Evolutionary conservation across 352 stramenopile genomes (phyloP), one percentile per base, ranked within the genome.

Genomic region (Globisporangium middletonii): DNA sequence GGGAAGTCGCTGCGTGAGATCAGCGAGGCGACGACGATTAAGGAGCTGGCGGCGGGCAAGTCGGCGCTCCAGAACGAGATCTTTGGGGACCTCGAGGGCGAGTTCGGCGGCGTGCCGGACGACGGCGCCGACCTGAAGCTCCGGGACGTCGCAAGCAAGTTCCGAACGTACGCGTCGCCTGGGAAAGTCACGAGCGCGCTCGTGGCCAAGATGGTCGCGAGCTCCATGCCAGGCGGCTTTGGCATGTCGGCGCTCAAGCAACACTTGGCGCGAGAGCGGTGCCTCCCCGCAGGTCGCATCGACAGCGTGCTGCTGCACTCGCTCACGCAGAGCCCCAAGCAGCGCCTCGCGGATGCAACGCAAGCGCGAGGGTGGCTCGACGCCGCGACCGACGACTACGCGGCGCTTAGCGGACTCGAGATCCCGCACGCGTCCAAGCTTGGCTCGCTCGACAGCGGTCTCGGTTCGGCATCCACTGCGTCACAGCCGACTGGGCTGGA

Each of bases 21-120:
- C 38, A 63, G 65, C 3, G 77, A 86, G 13, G 75, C 69, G 13
- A 56, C 70, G 18, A 91, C 75, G 9, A 88, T 96, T 60, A 92
- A 95, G 69, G 79, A 88, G 50, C 62, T 95, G 3, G 64, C 77
- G 42, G 83, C 77, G 16, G 86, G 85, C 43, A 94, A 94, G 66
- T 93, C 78, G 8, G 83, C 87, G 27, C 67, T 95, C n/a, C 85
- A 95, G 58, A 96, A 95, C 58, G 87, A 96, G 68, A 79, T 96
- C 27, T 75, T 92, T 35, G 86, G 85, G 15, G 87, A 96, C 16
- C 38, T 96, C 41, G 83, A 88, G 67, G 87, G 81, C 62, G 87
- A 96, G 68, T 95, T 96, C 33, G 85, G 83, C 28, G 84, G 74
- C n/a, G 72, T 62, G 12, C 71, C 75, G 11, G 87, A 95, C 28